These are phyloP conservation scores for Arthonia radiata DNA, from an alignment of 495 filamentous ascomycete genomes.

Conservation along the genomic window DNA sequence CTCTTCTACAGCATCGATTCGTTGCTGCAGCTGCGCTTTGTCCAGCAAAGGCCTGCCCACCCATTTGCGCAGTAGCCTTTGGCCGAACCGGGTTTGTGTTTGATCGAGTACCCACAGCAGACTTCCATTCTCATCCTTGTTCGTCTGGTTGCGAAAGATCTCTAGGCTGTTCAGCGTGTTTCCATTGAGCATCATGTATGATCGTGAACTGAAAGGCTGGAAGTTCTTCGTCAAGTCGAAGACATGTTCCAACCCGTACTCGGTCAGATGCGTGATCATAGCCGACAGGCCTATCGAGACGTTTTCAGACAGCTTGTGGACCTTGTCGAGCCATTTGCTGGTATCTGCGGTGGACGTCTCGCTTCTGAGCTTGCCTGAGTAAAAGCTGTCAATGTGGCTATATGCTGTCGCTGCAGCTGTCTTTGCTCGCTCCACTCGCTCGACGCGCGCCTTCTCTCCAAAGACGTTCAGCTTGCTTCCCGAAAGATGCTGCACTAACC, in stretches of 20 bases:
- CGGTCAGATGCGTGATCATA: constrained; percentile 85
- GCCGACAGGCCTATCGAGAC: constrained; percentile 83
- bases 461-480: constrained; percentile 75
- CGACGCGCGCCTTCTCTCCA: constrained; percentile 68
- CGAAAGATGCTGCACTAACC: constrained; percentile 72
- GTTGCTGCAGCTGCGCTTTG: constrained; percentile 47
- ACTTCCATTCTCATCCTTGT: constrained; percentile 64
- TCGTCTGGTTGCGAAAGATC: constrained; percentile 87
- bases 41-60: constrained; percentile 80
- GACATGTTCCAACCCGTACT: constrained; percentile 88
- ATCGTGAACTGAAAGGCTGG: constrained; percentile 79
- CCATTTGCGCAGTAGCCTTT: constrained; percentile 77
- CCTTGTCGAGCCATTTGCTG: constrained; percentile 51
- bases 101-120: constrained; percentile 91
- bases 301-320: constrained; percentile 59
- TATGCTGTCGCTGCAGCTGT: constrained; percentile 63
- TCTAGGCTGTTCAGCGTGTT: constrained; percentile 88
- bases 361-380: constrained; percentile 58
- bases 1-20: constrained; percentile 78
- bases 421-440: constrained; percentile 50
- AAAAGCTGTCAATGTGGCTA: constrained; percentile 83
- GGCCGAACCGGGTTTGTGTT: constrained; percentile 74
- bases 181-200: constrained; percentile 90
- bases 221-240: constrained; percentile 96
- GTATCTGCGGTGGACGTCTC: constrained; percentile 9